Evolutionary conservation across 148 eudicot genomes (phyloP), one percentile per base, ranked within the genome.

Genomic region (Fagopyrum esculentum): DNA sequence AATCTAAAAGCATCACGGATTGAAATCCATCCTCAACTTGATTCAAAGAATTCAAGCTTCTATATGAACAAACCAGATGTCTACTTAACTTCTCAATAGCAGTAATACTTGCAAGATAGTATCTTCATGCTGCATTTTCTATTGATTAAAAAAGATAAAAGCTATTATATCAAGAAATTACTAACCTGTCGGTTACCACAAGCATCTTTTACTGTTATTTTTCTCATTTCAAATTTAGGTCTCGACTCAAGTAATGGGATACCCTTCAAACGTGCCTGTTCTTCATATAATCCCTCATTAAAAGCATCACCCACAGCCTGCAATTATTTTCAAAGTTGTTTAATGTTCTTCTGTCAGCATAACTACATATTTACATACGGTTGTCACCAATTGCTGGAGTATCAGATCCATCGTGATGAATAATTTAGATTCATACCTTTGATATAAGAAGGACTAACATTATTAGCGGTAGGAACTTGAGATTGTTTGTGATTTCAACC

Each of bases 301-400:
- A 95, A 95, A 80, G 93, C 98, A 86, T 95, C 98, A 75, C 98
- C 98, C 81, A 95, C 98, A 81, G 98, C 98, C 98, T 95, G 81
- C 82, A 81, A 44, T 43, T 13, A 66, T 66, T 6, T 35, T 46
- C 71, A 66, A 15, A 11, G 71, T 35, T 66, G 40, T 35, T 66
- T 26, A 46, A 66, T 22, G 9, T 66, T 66, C 6, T 57, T 57
- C 15, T 61, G 68, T 61, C 6, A 61, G 68, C 68, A 61, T 29
- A 8, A 61, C 2, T 61, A 61, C 43, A 4, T 9, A 66, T 35
- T 35, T 35, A 35, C 2, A 35, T 35, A 43, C 3, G 0, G 17
- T 66, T 9, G 35, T 40, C 45, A 66, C 3, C 17, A 16, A 66
- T 12, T 66, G 71, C 47, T 40, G 17, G 9, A 35, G 46, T 15